phyloP scores from a whole-genome alignment of 2,329 filamentous ascomycete genomes.

The Pestalotiopsis sp. region DNA sequence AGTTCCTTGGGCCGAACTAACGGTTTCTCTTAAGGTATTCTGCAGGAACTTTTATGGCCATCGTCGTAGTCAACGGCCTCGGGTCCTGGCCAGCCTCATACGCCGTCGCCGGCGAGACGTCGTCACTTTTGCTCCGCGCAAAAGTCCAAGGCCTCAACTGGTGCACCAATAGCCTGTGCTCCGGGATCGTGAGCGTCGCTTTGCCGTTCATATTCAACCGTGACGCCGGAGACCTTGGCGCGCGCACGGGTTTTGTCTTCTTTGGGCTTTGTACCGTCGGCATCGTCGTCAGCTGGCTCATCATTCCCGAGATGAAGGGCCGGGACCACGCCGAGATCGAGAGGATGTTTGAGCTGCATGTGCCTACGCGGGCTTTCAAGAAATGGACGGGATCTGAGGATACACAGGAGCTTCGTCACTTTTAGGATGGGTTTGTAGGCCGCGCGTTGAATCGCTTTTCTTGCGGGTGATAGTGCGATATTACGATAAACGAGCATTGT shows the following conservation, averaged over 20 bases:
- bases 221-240: slow-evolving; percentile 38
- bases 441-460: background rate
- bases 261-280: slow-evolving; percentile 37
- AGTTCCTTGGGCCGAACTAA: background rate
- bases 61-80: slow-evolving; percentile 34
- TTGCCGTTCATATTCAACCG: slow-evolving; percentile 54
- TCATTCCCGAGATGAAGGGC: slow-evolving; percentile 57
- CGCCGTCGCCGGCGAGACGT: slow-evolving; percentile 36
- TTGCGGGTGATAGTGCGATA: background rate
- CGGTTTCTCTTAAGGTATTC: slow-evolving; percentile 9
- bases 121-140: slow-evolving; percentile 36
- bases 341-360: slow-evolving; percentile 33
- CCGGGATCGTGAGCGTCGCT: slow-evolving; percentile 41
- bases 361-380: slow-evolving; percentile 31
- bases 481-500: background rate
- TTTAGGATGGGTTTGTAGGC: background rate
- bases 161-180: background rate
- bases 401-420: background rate
- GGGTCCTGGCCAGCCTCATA: slow-evolving; percentile 32
- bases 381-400: slow-evolving; percentile 2
- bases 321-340: slow-evolving; percentile 51
- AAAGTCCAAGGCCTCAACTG: slow-evolving; percentile 38
- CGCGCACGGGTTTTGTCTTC: slow-evolving; percentile 44
- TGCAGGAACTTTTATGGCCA: slow-evolving; percentile 42
- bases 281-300: slow-evolving; percentile 41